A percentile compares a stretch with the other conserved stretches of the same genome.
Evolutionary conservation across 2,329 filamentous ascomycete genomes (phyloP).

Genomic region (Beauveria australis): DNA sequence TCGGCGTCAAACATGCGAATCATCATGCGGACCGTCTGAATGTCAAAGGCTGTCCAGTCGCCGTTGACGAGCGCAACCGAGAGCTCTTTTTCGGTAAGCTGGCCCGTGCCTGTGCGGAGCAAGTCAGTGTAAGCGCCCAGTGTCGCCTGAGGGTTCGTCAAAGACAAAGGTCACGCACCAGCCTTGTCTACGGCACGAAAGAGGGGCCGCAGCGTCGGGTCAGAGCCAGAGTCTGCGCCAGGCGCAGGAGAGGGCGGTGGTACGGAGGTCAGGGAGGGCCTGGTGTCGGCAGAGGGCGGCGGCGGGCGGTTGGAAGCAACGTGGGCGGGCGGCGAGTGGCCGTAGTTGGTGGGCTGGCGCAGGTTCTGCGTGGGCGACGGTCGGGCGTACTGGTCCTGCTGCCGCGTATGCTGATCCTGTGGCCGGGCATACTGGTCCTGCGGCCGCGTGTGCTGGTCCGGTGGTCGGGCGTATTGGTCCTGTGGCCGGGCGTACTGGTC

Average conservation of each 20-base stretch:
- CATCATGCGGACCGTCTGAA: slow-evolving; percentile 96
- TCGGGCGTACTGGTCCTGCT: slow-evolving; percentile 16
- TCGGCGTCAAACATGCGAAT: slow-evolving; percentile 98
- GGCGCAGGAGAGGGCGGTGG: slow-evolving; percentile 58
- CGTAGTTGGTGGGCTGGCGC: slow-evolving; percentile 27
- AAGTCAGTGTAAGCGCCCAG: background rate
- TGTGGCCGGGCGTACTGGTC: slow-evolving; percentile 17
- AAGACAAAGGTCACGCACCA: slow-evolving; percentile 32
- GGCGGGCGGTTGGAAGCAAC: slow-evolving; percentile 30
- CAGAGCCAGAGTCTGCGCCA: slow-evolving; percentile 42
- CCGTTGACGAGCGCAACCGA: slow-evolving; percentile 89
- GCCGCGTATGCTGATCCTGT: slow-evolving; percentile 14
- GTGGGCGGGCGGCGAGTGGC: slow-evolving; percentile 41
- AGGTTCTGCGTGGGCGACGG: slow-evolving; percentile 13
- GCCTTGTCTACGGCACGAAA: slow-evolving; percentile 89
- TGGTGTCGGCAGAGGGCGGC: slow-evolving; percentile 36
- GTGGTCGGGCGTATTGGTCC: slow-evolving; percentile 18
- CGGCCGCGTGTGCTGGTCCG: slow-evolving; percentile 14
- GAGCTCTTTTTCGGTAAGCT: slow-evolving; percentile 79
- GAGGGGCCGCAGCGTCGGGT: slow-evolving; percentile 71
- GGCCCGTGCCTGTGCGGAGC: slow-evolving; percentile 53
- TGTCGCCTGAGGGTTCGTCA: background rate
- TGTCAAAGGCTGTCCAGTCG: slow-evolving; percentile 90
- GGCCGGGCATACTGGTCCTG: slow-evolving; percentile 17
- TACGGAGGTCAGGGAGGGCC: slow-evolving; percentile 49